phyloP scores from a whole-genome alignment of 140 eudicot species.

The Anethum foeniculum region DNA sequence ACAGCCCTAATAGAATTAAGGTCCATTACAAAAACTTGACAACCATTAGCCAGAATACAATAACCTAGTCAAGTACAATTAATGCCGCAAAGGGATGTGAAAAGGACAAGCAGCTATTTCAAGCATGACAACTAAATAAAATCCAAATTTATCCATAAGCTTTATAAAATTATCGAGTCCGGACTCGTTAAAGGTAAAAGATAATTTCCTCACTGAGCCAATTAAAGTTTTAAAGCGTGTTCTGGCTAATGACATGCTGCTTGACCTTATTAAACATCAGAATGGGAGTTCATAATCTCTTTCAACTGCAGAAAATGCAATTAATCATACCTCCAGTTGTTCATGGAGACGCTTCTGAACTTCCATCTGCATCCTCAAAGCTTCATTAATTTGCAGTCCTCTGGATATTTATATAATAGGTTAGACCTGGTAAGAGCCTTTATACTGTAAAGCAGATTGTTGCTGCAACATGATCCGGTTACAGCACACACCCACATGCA shows the following conservation, averaged over 20 bases:
- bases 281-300: neutral
- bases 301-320: neutral
- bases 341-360: slow-evolving; percentile 57
- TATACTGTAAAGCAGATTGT: neutral
- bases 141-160: neutral
- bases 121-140: neutral
- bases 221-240: neutral
- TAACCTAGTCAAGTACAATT: neutral
- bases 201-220: neutral
- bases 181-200: neutral
- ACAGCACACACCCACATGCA: neutral
- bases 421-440: neutral
- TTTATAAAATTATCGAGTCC: neutral
- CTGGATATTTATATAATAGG: slow-evolving; percentile 15
- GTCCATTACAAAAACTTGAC: neutral
- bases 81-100: neutral
- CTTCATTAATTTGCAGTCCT: slow-evolving; percentile 49
- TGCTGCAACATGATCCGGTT: neutral
- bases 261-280: neutral
- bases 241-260: neutral
- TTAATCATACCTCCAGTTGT: slow-evolving; percentile 42
- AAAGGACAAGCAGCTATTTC: neutral
- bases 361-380: slow-evolving; percentile 56
- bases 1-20: neutral
- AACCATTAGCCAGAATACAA: neutral